Conservation (phyloP, 139 green algal species). For the Chlorokybus atmophyticus region DNA sequence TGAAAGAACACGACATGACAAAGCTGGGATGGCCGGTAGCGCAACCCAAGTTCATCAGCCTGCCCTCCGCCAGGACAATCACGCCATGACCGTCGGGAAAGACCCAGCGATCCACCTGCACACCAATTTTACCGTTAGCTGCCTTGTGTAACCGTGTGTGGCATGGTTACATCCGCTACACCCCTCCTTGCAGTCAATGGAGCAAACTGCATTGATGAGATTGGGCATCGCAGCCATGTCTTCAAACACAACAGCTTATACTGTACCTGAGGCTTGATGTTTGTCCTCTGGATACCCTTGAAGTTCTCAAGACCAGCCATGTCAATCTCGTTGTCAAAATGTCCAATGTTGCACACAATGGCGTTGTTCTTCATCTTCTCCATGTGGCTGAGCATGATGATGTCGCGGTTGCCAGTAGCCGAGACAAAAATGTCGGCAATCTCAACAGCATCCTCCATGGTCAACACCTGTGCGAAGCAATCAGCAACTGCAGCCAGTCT, state of each 20-base stretch:
- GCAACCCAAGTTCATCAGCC: slow-evolving; percentile 98
- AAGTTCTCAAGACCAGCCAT: slow-evolving; percentile 81
- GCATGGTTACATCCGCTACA: too few species aligned
- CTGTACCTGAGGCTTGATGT: slow-evolving; percentile 97
- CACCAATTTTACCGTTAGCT: too few species aligned
- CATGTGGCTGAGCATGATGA: slow-evolving; percentile 95
- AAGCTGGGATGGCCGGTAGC: slow-evolving; percentile 98
- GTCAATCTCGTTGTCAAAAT: slow-evolving; percentile 99
- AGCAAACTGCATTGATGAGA: too few species aligned
- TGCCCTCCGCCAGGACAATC: slow-evolving; percentile 93
- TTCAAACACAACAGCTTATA: too few species aligned
- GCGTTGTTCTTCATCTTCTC: slow-evolving; percentile 99
- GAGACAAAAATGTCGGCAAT: slow-evolving; percentile 95
- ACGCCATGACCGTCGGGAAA: slow-evolving; percentile 97
- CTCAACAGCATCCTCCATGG: slow-evolving; percentile 73
- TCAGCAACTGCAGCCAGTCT: too few species aligned
- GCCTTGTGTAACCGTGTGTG: too few species aligned
- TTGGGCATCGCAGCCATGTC: too few species aligned
- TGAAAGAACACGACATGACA: slow-evolving; percentile 99
- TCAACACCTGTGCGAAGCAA: slow-evolving; percentile 18
- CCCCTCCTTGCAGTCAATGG: too few species aligned
- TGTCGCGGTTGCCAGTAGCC: slow-evolving; percentile 98
- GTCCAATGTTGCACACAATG: slow-evolving; percentile 99
- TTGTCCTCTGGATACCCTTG: slow-evolving; percentile 88
- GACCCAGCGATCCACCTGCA: slow-evolving; percentile 90